These are phyloP conservation scores for Cystobasidiaceae sp. DNA, from an alignment of 1,284 basidiomycete genomes.

Conservation along the genomic window DNA sequence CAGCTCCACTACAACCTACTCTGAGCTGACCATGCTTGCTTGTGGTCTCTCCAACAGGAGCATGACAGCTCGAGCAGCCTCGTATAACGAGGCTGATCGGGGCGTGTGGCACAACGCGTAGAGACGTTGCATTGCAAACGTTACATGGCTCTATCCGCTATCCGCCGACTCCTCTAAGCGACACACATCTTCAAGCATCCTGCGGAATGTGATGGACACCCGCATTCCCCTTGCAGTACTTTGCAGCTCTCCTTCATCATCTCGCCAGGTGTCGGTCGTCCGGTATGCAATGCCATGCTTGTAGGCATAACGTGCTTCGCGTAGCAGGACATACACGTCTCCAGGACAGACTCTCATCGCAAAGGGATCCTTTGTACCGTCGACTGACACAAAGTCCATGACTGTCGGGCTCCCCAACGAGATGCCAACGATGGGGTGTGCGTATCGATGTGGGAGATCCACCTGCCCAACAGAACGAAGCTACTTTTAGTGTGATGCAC, in stretches of 20 bases:
- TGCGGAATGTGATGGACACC: constrained; percentile 21
- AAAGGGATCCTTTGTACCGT: constrained; percentile 46
- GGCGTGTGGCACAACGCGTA: no score
- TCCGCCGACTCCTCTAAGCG: no score
- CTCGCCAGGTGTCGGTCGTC: constrained; percentile 53
- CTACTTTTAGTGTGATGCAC: background rate
- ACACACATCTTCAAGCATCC: constrained; percentile 5
- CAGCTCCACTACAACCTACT: no score
- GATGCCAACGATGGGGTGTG: constrained; percentile 71
- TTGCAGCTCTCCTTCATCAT: constrained; percentile 39
- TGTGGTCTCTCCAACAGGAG: no score
- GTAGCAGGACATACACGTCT: constrained; percentile 63
- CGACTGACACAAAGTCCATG: constrained; percentile 59
- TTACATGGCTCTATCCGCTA: no score
- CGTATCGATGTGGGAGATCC: constrained; percentile 67
- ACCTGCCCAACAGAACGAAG: constrained; percentile 47
- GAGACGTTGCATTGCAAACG: no score
- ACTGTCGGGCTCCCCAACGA: constrained; percentile 65
- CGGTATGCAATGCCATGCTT: constrained; percentile 60
- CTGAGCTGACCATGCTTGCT: no score
- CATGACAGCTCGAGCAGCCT: no score
- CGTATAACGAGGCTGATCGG: no score
- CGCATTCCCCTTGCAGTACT: background rate
- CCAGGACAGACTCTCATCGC: constrained; percentile 51
- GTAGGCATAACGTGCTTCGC: constrained; percentile 66